Percentiles rank a stretch among this genome's conserved stretches.
Evolutionary conservation across 176 grass and related monocot genomes (phyloP).

Genomic region (Avena sativa): DNA sequence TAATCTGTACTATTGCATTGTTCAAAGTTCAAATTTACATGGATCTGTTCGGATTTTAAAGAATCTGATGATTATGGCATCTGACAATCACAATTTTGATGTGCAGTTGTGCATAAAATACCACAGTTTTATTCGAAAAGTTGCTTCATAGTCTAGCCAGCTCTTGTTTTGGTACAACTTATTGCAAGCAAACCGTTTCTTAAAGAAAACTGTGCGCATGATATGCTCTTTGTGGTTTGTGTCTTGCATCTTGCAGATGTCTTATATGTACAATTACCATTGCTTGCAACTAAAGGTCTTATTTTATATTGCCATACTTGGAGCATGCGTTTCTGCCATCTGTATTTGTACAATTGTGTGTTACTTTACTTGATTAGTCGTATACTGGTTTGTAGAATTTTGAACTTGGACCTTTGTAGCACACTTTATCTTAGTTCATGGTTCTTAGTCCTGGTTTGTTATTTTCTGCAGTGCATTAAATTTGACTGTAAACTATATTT

Average conservation of each 20-base stretch:
- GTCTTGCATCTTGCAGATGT: conserved; percentile 6
- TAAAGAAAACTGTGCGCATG: conserved; percentile 14
- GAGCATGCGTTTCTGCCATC: not conserved
- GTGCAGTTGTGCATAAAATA: not conserved
- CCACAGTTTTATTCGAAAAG: not conserved
- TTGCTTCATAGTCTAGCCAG: not conserved
- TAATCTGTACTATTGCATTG: not conserved
- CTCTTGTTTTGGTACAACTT: conserved; percentile 14
- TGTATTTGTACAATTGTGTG: conserved; percentile 17
- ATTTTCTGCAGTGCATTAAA: not conserved
- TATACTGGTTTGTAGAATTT: conserved; percentile 6
- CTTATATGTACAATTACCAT: conserved; percentile 6
- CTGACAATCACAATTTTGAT: not conserved
- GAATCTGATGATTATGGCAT: not conserved
- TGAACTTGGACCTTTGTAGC: conserved; percentile 3
- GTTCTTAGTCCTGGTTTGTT: conserved; percentile 20
- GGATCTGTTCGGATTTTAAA: not conserved
- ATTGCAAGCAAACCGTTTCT: not conserved
- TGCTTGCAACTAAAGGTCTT: not conserved
- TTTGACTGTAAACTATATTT: conserved; percentile 29
- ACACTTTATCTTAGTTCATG: conserved; percentile 37
- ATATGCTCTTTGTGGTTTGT: conserved; percentile 22
- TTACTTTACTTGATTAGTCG: not conserved
- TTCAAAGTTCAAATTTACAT: not conserved
- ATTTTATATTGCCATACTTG: conserved; percentile 17